Evolutionary conservation across 371 early-diverging fungal species (phyloP).

Genomic region (Mucor sp.): DNA sequence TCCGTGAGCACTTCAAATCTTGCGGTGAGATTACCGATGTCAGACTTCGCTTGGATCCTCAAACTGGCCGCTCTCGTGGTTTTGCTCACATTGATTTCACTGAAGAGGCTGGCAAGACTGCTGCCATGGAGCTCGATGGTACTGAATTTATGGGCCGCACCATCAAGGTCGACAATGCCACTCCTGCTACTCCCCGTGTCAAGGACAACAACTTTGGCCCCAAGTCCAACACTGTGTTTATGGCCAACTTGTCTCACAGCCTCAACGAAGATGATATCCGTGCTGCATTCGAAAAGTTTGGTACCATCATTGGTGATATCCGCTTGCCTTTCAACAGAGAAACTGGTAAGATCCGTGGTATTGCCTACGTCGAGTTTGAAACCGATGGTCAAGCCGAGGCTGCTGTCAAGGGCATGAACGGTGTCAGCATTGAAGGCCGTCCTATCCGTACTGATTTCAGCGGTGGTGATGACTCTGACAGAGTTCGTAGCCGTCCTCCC

Average conservation of each 20-base stretch:
- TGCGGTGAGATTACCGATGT: conserved; percentile 68
- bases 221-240: conserved; percentile 78
- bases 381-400: conserved; percentile 64
- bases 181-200: conserved; percentile 30
- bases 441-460: conserved; percentile 66
- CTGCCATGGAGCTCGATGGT: conserved; percentile 68
- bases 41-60: conserved; percentile 67
- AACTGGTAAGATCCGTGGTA: conserved; percentile 70
- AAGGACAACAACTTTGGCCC: conserved; percentile 44
- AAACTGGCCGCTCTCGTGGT: conserved; percentile 69
- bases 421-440: conserved; percentile 70
- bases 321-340: conserved; percentile 71
- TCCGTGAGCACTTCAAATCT: conserved; percentile 59
- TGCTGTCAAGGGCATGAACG: conserved; percentile 69
- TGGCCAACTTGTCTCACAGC: conserved; percentile 92
- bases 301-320: conserved; percentile 74
- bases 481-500: conserved; percentile 53
- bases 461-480: conserved; percentile 39
- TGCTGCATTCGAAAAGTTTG: conserved; percentile 84
- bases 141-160: conserved; percentile 69
- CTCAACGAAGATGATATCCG: conserved; percentile 89
- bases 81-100: conserved; percentile 74
- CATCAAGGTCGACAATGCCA: conserved; percentile 60
- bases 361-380: conserved; percentile 74
- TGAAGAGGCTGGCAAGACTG: conserved; percentile 55